Conservation (phyloP, 192 early-diverging fungal species). For the Backusella australiensis region DNA sequence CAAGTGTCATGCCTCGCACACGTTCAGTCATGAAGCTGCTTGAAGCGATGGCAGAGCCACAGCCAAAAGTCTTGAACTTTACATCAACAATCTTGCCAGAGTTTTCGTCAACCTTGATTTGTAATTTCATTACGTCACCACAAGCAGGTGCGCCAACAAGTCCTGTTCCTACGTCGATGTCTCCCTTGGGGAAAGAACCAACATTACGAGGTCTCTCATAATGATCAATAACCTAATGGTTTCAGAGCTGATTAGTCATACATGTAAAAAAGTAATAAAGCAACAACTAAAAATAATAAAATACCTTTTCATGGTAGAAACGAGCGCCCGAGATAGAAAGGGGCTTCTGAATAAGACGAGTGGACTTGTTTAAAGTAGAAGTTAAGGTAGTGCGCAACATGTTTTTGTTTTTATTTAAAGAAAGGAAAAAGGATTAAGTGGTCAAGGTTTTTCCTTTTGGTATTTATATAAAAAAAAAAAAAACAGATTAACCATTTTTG, state of each 20-base stretch:
- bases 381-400: slow-evolving; percentile 20
- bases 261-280: not conserved
- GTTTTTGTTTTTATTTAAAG: not conserved
- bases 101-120: slow-evolving; percentile 93
- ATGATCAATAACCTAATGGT: slow-evolving; percentile 89
- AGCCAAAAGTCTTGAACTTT: slow-evolving; percentile 99
- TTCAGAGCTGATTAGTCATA: not conserved
- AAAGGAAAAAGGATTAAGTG: not conserved
- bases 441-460: not conserved
- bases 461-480: slow-evolving; percentile 1
- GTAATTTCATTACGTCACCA: slow-evolving; percentile 92
- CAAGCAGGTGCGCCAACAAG: slow-evolving; percentile 88
- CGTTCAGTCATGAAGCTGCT: slow-evolving; percentile 91
- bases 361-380: not conserved
- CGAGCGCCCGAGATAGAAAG: slow-evolving; percentile 15
- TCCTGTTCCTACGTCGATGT: slow-evolving; percentile 94
- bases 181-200: slow-evolving; percentile 85
- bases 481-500: slow-evolving; percentile 5
- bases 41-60: slow-evolving; percentile 95
- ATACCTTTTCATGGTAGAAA: slow-evolving; percentile 33
- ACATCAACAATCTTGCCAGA: slow-evolving; percentile 91
- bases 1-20: slow-evolving; percentile 90
- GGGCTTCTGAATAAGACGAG: slow-evolving; percentile 18
- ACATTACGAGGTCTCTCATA: slow-evolving; percentile 97
- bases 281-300: not conserved